Conservation (phyloP, 345 rosid genomes). For the Arabis alpina region DNA sequence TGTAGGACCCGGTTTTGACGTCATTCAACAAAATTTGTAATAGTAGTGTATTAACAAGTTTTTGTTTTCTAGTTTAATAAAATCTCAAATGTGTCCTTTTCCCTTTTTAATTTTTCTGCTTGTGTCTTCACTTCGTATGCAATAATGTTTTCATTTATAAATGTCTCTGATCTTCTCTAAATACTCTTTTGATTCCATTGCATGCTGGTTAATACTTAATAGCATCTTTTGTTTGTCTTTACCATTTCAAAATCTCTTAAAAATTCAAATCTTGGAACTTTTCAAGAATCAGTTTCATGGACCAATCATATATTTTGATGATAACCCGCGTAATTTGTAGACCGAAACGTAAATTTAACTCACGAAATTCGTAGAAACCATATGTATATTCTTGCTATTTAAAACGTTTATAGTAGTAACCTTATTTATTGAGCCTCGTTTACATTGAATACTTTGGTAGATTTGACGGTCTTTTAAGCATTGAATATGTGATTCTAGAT, state of each 20-base stretch:
- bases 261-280: neutral
- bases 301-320: no score
- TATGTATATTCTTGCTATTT: no score
- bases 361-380: no score
- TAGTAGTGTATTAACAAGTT: neutral
- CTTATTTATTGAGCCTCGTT: no score
- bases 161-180: conserved; percentile 21
- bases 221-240: conserved; percentile 1
- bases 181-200: conserved; percentile 30
- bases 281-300: neutral
- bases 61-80: conserved; percentile 22
- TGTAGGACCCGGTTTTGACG: conserved; percentile 16
- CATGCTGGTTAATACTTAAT: conserved; percentile 30
- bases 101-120: neutral
- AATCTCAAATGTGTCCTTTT: conserved; percentile 20
- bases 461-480: no score
- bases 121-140: neutral
- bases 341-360: no score
- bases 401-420: no score
- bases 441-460: no score
- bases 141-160: conserved; percentile 36
- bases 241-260: conserved; percentile 14
- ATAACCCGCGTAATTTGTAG: no score
- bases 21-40: conserved; percentile 2
- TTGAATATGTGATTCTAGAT: no score